Percentiles rank a stretch among this genome's conserved stretches.
These are phyloP conservation scores for Colletotrichum musae DNA, from an alignment of 2,329 filamentous ascomycete genomes.

Conservation along the genomic window DNA sequence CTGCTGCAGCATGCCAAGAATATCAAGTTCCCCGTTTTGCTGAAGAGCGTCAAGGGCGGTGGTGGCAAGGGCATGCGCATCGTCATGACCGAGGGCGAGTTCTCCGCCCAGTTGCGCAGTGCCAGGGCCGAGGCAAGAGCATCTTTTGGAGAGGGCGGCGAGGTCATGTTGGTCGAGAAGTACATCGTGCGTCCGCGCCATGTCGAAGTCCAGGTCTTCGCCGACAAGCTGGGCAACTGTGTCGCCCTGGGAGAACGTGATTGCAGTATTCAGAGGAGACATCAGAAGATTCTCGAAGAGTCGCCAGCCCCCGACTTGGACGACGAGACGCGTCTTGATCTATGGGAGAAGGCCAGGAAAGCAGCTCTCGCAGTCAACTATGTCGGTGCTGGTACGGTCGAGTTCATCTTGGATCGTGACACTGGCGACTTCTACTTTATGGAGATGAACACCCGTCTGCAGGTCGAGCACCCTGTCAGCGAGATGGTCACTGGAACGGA, in stretches of 20 bases:
- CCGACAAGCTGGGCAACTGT: constrained; percentile 83
- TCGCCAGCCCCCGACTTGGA: constrained; percentile 82
- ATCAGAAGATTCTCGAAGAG: constrained; percentile 94
- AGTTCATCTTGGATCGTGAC: constrained; percentile 90
- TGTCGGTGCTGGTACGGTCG: constrained; percentile 89
- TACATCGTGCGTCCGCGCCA: constrained; percentile 86
- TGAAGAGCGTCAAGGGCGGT: constrained; percentile 86
- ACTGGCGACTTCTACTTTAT: constrained; percentile 86
- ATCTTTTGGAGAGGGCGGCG: constrained; percentile 84
- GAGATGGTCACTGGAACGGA: constrained; percentile 78
- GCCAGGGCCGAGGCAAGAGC: constrained; percentile 83
- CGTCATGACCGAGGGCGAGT: constrained; percentile 77
- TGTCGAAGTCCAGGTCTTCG: constrained; percentile 93
- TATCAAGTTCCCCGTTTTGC: constrained; percentile 77
- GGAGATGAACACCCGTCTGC: constrained; percentile 89
- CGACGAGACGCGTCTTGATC: constrained; percentile 69
- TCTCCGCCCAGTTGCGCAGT: constrained; percentile 77
- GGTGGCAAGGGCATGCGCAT: constrained; percentile 90
- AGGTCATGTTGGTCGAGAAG: constrained; percentile 87
- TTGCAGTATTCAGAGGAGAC: constrained; percentile 87
- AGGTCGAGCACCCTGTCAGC: constrained; percentile 96
- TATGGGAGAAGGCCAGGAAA: constrained; percentile 77
- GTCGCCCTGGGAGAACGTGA: constrained; percentile 91
- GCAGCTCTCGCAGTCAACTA: constrained; percentile 84
- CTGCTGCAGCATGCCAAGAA: constrained; percentile 79